Percentiles rank a stretch among this genome's conserved stretches.
Conservation (phyloP, 805 yeast genomes). For the Debaryomyces maramus region DNA sequence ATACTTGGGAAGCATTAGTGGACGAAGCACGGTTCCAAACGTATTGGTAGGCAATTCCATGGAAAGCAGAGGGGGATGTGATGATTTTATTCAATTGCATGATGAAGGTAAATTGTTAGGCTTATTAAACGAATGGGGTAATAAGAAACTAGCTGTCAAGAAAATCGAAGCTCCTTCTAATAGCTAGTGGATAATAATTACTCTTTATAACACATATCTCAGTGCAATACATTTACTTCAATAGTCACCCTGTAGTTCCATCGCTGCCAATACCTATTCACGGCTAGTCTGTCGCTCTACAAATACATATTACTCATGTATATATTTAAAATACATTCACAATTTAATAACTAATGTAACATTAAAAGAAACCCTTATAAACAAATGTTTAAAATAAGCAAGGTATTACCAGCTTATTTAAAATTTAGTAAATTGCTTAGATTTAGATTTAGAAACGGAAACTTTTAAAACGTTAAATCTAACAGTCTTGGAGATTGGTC, state of each 20-base stretch:
- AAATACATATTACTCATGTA: constrained; percentile 4
- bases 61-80: constrained; percentile 81
- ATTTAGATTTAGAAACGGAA: constrained; percentile 80
- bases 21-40: constrained; percentile 89
- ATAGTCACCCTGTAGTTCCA: too few relatives aligned
- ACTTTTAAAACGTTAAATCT: constrained; percentile 99
- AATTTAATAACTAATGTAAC: constrained; percentile 15
- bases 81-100: constrained; percentile 70
- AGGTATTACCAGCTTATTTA: constrained; percentile 42
- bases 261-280: too few relatives aligned
- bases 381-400: constrained; percentile 10
- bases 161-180: constrained; percentile 61
- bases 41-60: constrained; percentile 64
- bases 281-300: too few relatives aligned
- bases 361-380: constrained; percentile 15
- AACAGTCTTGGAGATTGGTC: constrained; percentile 99
- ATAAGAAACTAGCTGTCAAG: constrained; percentile 46
- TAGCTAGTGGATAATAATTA: constrained; percentile 16
- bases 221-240: neutral
- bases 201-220: neutral
- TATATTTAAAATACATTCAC: constrained; percentile 6
- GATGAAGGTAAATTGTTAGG: constrained; percentile 52
- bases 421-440: constrained; percentile 96
- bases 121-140: constrained; percentile 63
- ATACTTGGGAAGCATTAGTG: constrained; percentile 65